Evolutionary conservation across 2,329 filamentous ascomycete genomes (phyloP), one percentile per base, ranked within the genome.

Genomic region (Fonsecaea pugnacius): DNA sequence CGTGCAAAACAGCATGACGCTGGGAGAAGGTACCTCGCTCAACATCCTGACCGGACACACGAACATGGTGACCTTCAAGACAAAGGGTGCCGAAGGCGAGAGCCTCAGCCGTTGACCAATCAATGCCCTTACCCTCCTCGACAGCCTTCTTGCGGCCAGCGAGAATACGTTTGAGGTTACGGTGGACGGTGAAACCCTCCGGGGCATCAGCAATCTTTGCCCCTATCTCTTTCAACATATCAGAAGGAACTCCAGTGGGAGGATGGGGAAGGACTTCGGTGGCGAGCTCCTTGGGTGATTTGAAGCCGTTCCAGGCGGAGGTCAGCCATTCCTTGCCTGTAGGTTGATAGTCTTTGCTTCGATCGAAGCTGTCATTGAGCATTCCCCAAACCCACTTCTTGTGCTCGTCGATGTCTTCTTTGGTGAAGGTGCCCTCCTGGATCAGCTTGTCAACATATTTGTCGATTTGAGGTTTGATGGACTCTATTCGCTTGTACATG

Each of bases 371-470:
- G 78, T 98, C 94, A 75, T 96, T 94, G 63, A 99, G 85, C 93
- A 98, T 98, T 67, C 91, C 91, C 95, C 94, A 99, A 65, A 98
- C 95, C 95, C 95, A 99, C 78, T 96, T 91, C 85, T 96, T 96
- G 85, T 99, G 95, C 84, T 99, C 95, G 64, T 99, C 94, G 66
- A 99, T 90, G 76, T 99, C 95, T 73, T 95, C 93, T 82, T 96
- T 94, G 71, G 91, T 96, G 82, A 99, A 99, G 60, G 91, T 96
- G 72, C 93, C 92, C 75, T 97, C 93, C 68, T 92, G 84, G 50
- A 97, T 84, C 60, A 99, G 88, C 84, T 96, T 91, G 75, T 96
- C 87, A 71, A 95, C 87, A 77, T 99, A 99, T 74, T 91, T 91
- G 75, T 96, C 90, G 65, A 99, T 88, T 76, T 95, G 91, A 52